Conservation (phyloP, 495 filamentous ascomycete species). For the Zalerion maritima region DNA sequence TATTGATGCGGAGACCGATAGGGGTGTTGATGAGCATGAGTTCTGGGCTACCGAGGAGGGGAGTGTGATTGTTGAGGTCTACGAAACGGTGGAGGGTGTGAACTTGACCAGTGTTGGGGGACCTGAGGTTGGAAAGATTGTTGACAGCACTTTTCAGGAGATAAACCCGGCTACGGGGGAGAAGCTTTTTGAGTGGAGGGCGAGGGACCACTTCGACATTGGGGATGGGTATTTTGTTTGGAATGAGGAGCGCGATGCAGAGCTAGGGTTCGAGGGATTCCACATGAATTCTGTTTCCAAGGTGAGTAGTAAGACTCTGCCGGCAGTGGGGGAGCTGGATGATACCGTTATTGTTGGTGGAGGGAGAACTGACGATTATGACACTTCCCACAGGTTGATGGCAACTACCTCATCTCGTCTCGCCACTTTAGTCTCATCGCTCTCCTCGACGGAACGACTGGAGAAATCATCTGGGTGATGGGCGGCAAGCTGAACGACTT, state of each 20-base stretch:
- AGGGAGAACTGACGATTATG: too few species aligned
- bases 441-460: constrained; percentile 21
- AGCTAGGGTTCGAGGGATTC: constrained; percentile 18
- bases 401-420: constrained; percentile 28
- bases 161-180: constrained; percentile 8
- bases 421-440: constrained; percentile 23
- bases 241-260: constrained; percentile 1
- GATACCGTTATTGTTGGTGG: too few species aligned
- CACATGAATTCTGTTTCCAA: constrained; percentile 27
- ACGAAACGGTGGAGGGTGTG: constrained; percentile 5
- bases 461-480: constrained; percentile 28
- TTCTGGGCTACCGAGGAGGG: constrained; percentile 6
- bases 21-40: constrained; percentile 8
- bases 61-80: constrained; percentile 6
- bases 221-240: constrained; percentile 7
- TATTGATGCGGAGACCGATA: neutral
- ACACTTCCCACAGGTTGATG: constrained; percentile 11
- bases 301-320: constrained; percentile 2
- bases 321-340: too few species aligned
- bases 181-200: constrained; percentile 25
- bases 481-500: constrained; percentile 32
- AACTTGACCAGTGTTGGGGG: constrained; percentile 7
- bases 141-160: constrained; percentile 13
- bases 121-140: constrained; percentile 6
- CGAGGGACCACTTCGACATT: constrained; percentile 18